phyloP scores from a whole-genome alignment of 2,329 filamentous ascomycete species.

The Arthrobotrys sinensis region DNA sequence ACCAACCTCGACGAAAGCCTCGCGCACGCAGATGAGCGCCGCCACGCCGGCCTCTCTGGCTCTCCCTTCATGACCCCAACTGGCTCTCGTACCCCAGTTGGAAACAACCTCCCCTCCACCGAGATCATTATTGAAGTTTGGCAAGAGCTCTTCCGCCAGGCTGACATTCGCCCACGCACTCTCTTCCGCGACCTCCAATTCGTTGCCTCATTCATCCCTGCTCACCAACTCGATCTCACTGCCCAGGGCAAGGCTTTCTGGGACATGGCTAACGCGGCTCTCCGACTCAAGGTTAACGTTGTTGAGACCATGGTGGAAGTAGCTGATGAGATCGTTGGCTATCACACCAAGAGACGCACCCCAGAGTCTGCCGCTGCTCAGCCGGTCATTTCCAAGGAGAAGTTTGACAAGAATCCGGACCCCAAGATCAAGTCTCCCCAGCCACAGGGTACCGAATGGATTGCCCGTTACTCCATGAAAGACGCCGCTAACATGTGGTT shows the following conservation, averaged over 20 bases:
- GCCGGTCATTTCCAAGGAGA: slow-evolving; percentile 60
- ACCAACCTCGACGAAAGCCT: slow-evolving; percentile 77
- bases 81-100: slow-evolving; percentile 62
- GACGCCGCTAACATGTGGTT: slow-evolving; percentile 92
- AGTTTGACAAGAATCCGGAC: slow-evolving; percentile 65
- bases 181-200: slow-evolving; percentile 86
- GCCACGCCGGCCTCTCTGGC: slow-evolving; percentile 69
- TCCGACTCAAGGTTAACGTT: slow-evolving; percentile 89
- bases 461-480: slow-evolving; percentile 75
- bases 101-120: slow-evolving; percentile 69
- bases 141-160: slow-evolving; percentile 77
- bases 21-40: slow-evolving; percentile 78
- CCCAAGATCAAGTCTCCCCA: slow-evolving; percentile 61
- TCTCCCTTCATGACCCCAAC: slow-evolving; percentile 65
- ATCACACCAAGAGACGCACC: slow-evolving; percentile 77
- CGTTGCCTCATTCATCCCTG: slow-evolving; percentile 77
- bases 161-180: slow-evolving; percentile 81
- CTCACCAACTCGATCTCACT: slow-evolving; percentile 75
- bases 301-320: slow-evolving; percentile 87
- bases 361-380: slow-evolving; percentile 63
- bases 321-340: slow-evolving; percentile 78
- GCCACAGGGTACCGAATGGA: slow-evolving; percentile 63
- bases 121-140: slow-evolving; percentile 78
- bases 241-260: slow-evolving; percentile 84
- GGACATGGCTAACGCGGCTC: slow-evolving; percentile 87